These are phyloP conservation scores for Pyricularia pennisetigena DNA, from an alignment of 2,329 filamentous ascomycete genomes.

Conservation along the genomic window DNA sequence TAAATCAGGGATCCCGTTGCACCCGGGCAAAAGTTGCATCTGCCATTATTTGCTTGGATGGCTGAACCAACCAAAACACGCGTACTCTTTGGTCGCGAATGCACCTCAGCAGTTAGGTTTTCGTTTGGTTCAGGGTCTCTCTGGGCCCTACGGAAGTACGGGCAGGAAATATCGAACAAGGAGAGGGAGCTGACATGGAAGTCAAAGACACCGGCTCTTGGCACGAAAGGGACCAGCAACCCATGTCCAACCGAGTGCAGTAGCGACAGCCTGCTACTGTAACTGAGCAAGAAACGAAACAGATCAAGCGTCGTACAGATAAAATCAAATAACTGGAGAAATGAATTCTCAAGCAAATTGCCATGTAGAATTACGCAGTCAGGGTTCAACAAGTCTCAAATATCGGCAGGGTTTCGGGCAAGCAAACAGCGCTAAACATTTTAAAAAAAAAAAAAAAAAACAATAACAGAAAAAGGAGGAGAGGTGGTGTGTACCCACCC, in stretches of 20 bases:
- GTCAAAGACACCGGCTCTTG: not conserved
- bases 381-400: not conserved
- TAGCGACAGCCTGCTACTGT: not conserved
- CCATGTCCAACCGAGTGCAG: not conserved
- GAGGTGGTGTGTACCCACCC: not conserved
- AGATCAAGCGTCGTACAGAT: not conserved
- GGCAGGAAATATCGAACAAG: not conserved
- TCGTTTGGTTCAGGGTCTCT: slow-evolving; percentile 1
- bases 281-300: not conserved
- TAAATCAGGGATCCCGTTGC: not conserved
- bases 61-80: not conserved
- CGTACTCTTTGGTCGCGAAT: not conserved
- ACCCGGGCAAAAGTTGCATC: not conserved
- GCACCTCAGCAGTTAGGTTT: not conserved
- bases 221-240: not conserved
- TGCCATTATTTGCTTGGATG: not conserved
- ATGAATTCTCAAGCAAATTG: not conserved
- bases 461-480: not conserved
- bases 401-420: not conserved
- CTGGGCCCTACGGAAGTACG: not conserved
- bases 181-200: not conserved
- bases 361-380: not conserved
- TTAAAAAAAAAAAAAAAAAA: too few relatives aligned
- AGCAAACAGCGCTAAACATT: not conserved
- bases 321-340: not conserved